Conservation (phyloP, 139 green algal genomes). For the Limnomonas spitsbergensis region DNA sequence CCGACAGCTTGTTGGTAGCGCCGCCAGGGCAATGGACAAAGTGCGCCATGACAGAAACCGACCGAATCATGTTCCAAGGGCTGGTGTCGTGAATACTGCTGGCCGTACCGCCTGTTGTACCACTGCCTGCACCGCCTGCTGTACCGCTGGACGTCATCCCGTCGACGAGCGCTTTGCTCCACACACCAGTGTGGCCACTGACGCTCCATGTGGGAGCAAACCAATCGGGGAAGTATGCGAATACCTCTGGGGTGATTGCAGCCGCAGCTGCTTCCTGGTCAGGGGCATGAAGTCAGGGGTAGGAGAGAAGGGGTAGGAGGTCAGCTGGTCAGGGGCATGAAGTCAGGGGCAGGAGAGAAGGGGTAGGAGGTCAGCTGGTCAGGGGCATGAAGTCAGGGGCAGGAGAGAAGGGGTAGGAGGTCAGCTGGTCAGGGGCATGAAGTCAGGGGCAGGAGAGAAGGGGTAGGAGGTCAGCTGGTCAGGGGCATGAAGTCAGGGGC, state of each 20-base stretch:
- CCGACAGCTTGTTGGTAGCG: slow-evolving; percentile 35
- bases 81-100: background rate
- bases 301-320: too few relatives aligned
- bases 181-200: slow-evolving; percentile 7
- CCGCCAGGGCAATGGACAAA: slow-evolving; percentile 35
- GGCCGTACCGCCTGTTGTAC: background rate
- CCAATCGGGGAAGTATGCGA: background rate
- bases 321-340: too few relatives aligned
- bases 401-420: too few relatives aligned
- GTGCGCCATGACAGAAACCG: slow-evolving; percentile 20
- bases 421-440: too few relatives aligned
- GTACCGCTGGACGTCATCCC: background rate
- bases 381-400: too few relatives aligned
- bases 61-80: background rate
- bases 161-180: background rate
- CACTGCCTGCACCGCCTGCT: background rate
- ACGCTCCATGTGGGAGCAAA: slow-evolving; percentile 4
- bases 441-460: too few relatives aligned
- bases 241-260: background rate
- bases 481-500: too few relatives aligned
- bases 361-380: too few relatives aligned
- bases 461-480: too few relatives aligned
- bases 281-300: too few relatives aligned
- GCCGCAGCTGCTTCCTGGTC: too few relatives aligned
- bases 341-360: too few relatives aligned